Percentiles rank a stretch among this genome's conserved stretches.
These are phyloP conservation scores for Tolypocladium tundrense DNA, from an alignment of 2,329 filamentous ascomycete genomes.

Conservation along the genomic window DNA sequence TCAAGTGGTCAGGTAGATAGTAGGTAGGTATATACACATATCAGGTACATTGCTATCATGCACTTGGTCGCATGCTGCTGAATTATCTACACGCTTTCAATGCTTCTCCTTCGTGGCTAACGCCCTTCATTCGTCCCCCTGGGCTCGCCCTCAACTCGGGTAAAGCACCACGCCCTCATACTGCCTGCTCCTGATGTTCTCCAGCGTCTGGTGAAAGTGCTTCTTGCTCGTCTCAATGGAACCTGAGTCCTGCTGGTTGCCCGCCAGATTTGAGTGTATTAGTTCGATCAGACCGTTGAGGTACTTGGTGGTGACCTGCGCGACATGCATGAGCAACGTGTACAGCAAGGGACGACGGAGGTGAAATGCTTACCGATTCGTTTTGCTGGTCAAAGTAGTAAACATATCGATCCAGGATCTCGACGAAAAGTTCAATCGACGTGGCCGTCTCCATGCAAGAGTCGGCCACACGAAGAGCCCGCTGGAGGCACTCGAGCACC, in stretches of 20 bases:
- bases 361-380: slow-evolving; percentile 58
- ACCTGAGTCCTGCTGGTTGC: slow-evolving; percentile 70
- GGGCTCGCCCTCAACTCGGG: slow-evolving; percentile 25
- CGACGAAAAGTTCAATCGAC: slow-evolving; percentile 94
- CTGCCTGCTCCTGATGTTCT: slow-evolving; percentile 84
- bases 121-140: neutral
- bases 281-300: slow-evolving; percentile 96
- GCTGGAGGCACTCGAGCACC: slow-evolving; percentile 90
- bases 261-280: slow-evolving; percentile 90
- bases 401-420: slow-evolving; percentile 95
- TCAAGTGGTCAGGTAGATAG: neutral
- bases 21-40: slow-evolving; percentile 1
- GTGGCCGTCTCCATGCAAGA: slow-evolving; percentile 98
- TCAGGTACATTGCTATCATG: slow-evolving; percentile 4
- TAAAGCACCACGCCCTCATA: slow-evolving; percentile 85
- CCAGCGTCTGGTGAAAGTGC: slow-evolving; percentile 89
- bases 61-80: neutral
- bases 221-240: slow-evolving; percentile 82
- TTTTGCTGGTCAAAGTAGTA: slow-evolving; percentile 99
- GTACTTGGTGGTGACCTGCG: slow-evolving; percentile 82
- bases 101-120: neutral
- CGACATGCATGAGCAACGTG: slow-evolving; percentile 7
- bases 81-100: neutral
- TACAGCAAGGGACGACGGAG: neutral
- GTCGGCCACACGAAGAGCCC: slow-evolving; percentile 89